Conservation (phyloP, 2,329 filamentous ascomycete genomes). For the Neopestalotiopsis sp. region DNA sequence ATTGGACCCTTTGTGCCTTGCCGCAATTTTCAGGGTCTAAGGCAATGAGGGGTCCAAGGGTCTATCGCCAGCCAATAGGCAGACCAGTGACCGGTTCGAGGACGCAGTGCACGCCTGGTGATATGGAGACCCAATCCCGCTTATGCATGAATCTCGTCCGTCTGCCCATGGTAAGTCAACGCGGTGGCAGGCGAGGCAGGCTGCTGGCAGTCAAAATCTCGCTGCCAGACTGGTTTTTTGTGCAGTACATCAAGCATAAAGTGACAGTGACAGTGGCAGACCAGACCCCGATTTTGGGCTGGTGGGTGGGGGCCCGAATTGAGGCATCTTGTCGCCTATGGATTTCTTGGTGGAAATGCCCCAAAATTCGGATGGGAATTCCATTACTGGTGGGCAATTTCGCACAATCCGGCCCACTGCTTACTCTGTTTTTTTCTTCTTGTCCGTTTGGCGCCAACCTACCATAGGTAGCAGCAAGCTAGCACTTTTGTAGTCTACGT, state of each 20-base stretch:
- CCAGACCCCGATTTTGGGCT: neutral
- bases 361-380: slow-evolving; percentile 3
- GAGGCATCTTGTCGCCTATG: neutral
- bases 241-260: neutral
- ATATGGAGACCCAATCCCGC: neutral
- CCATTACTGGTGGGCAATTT: neutral
- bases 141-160: neutral
- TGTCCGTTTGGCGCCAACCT: neutral
- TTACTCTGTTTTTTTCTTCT: neutral
- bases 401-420: neutral
- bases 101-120: neutral
- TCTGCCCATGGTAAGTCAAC: neutral
- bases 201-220: too few relatives aligned
- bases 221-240: neutral
- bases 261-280: neutral
- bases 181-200: too few relatives aligned
- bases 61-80: neutral
- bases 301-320: neutral
- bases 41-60: slow-evolving; percentile 14
- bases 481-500: too few relatives aligned
- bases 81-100: neutral
- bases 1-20: slow-evolving; percentile 29
- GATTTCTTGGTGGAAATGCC: neutral
- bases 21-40: slow-evolving; percentile 28
- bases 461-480: too few relatives aligned